phyloP scores from a whole-genome alignment of 768 basidiomycete species.

The Boletus reticuloceps region DNA sequence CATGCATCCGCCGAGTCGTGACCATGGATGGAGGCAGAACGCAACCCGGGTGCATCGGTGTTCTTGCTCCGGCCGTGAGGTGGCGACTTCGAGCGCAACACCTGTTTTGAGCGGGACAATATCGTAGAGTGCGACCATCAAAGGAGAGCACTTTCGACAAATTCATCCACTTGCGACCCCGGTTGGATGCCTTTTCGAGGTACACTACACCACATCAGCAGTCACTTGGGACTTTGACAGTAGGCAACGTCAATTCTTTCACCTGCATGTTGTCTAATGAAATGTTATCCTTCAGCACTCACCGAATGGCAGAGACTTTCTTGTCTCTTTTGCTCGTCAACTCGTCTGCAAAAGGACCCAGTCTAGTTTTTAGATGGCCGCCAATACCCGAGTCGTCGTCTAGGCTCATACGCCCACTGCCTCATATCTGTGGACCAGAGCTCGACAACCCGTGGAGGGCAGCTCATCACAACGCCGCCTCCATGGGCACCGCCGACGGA shows the following conservation, averaged over 20 bases:
- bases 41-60: constrained; percentile 45
- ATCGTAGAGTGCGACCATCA: constrained; percentile 8
- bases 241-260: neutral
- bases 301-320: constrained; percentile 57
- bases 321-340: constrained; percentile 82
- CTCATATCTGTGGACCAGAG: constrained; percentile 44
- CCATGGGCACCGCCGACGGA: constrained; percentile 23
- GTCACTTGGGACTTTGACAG: neutral
- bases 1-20: constrained; percentile 78
- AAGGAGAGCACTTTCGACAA: too few species aligned
- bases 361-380: constrained; percentile 83
- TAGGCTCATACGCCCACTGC: constrained; percentile 70
- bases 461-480: constrained; percentile 47
- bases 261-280: neutral
- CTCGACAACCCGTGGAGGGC: constrained; percentile 76
- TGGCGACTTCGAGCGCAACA: constrained; percentile 42
- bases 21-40: constrained; percentile 82
- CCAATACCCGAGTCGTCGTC: constrained; percentile 61
- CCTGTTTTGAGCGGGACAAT: constrained; percentile 34
- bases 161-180: neutral
- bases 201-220: too few species aligned
- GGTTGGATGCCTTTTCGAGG: constrained; percentile 10
- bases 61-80: constrained; percentile 27
- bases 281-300: neutral
- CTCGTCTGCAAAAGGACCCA: constrained; percentile 77